phyloP scores from a whole-genome alignment of 768 basidiomycete genomes.

The Ramaria rubella region DNA sequence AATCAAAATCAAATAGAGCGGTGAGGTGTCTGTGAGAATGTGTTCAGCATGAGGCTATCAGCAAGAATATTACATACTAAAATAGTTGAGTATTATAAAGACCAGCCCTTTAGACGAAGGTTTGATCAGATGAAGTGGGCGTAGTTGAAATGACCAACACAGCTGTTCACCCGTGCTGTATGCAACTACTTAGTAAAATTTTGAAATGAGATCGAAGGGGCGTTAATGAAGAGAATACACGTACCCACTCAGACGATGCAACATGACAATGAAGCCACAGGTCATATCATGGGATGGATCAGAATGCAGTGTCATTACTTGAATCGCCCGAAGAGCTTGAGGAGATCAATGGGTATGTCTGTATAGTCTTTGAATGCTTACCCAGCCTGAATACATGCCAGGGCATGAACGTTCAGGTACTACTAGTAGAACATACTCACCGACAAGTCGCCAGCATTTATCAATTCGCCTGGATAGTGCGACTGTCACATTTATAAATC shows the following conservation, averaged over 20 bases:
- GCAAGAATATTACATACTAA: conserved; percentile 34
- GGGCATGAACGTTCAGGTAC: too few species aligned
- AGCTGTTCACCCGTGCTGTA: conserved; percentile 89
- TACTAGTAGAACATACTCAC: too few species aligned
- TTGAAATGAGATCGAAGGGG: background rate
- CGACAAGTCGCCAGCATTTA: too few species aligned
- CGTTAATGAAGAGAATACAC: too few species aligned
- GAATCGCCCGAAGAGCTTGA: conserved; percentile 79
- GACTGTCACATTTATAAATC: too few species aligned
- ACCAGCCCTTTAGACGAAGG: conserved; percentile 65
- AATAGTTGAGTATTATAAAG: conserved; percentile 84
- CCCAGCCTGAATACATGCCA: too few species aligned
- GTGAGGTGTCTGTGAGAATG: too few species aligned
- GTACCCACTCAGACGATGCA: conserved; percentile 40
- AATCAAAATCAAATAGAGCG: too few species aligned
- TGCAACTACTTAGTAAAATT: conserved; percentile 47
- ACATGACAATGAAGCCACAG: background rate
- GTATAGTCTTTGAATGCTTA: too few species aligned
- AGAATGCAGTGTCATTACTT: conserved; percentile 48
- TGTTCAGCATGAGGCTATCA: background rate
- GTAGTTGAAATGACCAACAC: conserved; percentile 89
- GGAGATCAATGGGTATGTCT: conserved; percentile 63
- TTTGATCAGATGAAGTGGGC: conserved; percentile 67
- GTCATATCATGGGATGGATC: background rate
- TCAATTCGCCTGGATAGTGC: too few species aligned